These are phyloP conservation scores for Penicillium sp. DNA, from an alignment of 2,329 filamentous ascomycete species.

Conservation along the genomic window DNA sequence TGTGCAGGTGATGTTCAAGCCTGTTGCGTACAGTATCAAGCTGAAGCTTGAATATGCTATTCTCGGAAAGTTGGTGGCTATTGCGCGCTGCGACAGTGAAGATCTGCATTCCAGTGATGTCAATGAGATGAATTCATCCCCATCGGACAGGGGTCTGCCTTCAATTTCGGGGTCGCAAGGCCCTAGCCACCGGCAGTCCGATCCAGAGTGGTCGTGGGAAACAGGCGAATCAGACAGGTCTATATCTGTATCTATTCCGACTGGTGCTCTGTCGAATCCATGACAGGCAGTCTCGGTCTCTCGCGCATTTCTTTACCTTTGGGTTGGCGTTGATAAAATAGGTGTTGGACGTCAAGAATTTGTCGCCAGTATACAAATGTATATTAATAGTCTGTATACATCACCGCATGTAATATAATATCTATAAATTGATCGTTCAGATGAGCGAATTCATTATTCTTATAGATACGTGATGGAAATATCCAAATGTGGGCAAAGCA, in stretches of 20 bases:
- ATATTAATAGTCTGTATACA: neutral
- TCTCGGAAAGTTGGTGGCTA: slow-evolving; percentile 45
- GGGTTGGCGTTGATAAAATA: neutral
- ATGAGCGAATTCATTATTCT: neutral
- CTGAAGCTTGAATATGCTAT: slow-evolving; percentile 58
- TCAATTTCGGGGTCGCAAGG: neutral
- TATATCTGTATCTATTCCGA: neutral
- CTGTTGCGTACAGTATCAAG: slow-evolving; percentile 39
- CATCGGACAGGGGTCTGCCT: slow-evolving; percentile 8
- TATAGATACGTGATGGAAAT: neutral
- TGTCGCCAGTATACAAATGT: neutral
- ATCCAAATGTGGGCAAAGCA: neutral
- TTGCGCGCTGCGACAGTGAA: slow-evolving; percentile 16
- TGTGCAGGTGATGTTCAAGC: slow-evolving; percentile 44
- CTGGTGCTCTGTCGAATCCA: neutral
- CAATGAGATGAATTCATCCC: slow-evolving; percentile 10
- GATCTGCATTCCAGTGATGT: slow-evolving; percentile 18
- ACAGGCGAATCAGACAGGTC: neutral
- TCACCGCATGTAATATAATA: neutral
- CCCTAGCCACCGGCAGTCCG: slow-evolving; percentile 7
- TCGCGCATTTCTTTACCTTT: neutral
- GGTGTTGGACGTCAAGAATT: too few species aligned
- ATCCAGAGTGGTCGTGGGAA: slow-evolving; percentile 16
- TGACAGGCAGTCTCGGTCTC: neutral
- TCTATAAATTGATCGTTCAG: neutral